Conservation (phyloP, 495 filamentous ascomycete species). For the Tuber microsphaerosporum region DNA sequence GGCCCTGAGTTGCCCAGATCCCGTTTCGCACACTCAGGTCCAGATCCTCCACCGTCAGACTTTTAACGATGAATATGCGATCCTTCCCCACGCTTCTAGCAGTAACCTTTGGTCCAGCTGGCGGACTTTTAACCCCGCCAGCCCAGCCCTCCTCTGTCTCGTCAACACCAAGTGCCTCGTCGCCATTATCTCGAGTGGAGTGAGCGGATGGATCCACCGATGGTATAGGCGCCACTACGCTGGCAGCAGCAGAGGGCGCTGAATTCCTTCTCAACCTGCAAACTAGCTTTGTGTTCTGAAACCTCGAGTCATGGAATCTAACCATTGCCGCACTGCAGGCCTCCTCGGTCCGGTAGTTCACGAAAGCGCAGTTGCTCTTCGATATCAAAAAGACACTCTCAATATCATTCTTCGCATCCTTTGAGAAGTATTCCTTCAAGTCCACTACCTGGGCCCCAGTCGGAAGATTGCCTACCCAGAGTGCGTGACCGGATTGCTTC, state of each 20-base stretch:
- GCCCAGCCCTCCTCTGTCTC: constrained; percentile 21
- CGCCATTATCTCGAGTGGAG: constrained; percentile 23
- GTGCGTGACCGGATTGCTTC: constrained; percentile 83
- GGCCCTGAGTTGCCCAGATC: constrained; percentile 89
- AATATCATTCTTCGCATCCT: constrained; percentile 66
- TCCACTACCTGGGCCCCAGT: constrained; percentile 69
- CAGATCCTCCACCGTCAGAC: constrained; percentile 87
- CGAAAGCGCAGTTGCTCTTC: constrained; percentile 96
- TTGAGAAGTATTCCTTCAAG: constrained; percentile 85
- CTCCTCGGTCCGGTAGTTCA: constrained; percentile 81
- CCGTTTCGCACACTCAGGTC: constrained; percentile 80
- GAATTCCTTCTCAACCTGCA: constrained; percentile 70
- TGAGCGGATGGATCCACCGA: constrained; percentile 49
- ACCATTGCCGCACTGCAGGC: constrained; percentile 70
- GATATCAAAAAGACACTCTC: constrained; percentile 92
- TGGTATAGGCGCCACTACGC: constrained; percentile 44
- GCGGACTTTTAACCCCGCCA: constrained; percentile 26
- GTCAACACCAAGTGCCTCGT: constrained; percentile 32
- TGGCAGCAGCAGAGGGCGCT: constrained; percentile 46
- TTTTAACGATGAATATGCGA: constrained; percentile 89
- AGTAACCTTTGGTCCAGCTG: constrained; percentile 37
- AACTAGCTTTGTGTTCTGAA: constrained; percentile 83
- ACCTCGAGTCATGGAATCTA: constrained; percentile 85
- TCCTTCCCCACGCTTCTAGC: constrained; percentile 48
- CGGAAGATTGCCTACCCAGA: constrained; percentile 95